Conservation (phyloP, 805 yeast genomes). For the Torulaspora indica region DNA sequence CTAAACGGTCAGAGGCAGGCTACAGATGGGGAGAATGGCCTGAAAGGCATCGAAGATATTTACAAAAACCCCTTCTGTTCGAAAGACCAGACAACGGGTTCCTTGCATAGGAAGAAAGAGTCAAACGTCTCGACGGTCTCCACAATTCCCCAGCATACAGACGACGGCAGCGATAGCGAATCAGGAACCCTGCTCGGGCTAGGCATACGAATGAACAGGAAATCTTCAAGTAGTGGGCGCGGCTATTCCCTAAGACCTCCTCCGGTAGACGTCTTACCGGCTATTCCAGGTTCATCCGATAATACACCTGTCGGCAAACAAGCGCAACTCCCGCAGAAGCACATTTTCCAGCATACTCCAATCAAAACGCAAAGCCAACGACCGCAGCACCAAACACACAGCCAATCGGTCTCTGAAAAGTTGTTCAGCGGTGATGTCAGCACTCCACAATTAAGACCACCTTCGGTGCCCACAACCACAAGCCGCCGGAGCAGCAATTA, state of each 20-base stretch:
- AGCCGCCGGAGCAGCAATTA: constrained; percentile 14
- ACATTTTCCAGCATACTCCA: constrained; percentile 32
- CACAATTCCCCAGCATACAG: constrained; percentile 29
- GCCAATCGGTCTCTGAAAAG: constrained; percentile 7
- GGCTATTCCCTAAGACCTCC: constrained; percentile 16
- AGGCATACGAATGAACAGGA: constrained; percentile 16
- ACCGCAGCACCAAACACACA: constrained; percentile 10
- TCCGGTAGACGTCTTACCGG: constrained; percentile 22
- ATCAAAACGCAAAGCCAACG: constrained; percentile 16
- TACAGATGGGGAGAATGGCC: not conserved
- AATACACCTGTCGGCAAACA: constrained; percentile 21
- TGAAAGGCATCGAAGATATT: not conserved
- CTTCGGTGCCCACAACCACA: constrained; percentile 9
- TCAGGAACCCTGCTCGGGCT: constrained; percentile 16
- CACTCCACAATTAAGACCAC: constrained; percentile 19
- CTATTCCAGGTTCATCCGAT: constrained; percentile 31
- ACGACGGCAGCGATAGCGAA: constrained; percentile 19
- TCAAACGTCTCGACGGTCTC: constrained; percentile 33
- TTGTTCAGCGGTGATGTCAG: constrained; percentile 10
- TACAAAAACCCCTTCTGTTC: constrained; percentile 8
- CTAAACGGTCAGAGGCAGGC: not conserved
- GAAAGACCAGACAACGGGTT: not conserved
- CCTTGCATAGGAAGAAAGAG: constrained; percentile 25
- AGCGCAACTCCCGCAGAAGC: constrained; percentile 28
- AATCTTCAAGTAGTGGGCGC: constrained; percentile 3